Evolutionary conservation across 257 asterid species (phyloP).

Genomic region (Primulina tabacum): DNA sequence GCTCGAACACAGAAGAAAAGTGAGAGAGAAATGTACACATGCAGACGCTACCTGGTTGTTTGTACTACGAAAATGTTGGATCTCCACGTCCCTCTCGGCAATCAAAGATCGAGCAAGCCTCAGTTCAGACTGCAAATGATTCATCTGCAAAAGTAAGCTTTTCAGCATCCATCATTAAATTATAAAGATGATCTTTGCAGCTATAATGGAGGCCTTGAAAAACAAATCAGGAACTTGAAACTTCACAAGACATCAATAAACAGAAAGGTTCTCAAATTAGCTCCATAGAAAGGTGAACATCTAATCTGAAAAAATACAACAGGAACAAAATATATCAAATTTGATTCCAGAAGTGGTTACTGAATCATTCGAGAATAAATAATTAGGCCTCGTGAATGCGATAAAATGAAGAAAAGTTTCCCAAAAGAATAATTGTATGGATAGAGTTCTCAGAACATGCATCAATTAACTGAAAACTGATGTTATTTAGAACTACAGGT

Average conservation of each 20-base stretch:
- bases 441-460: not conserved
- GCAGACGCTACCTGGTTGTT: constrained; percentile 66
- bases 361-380: not conserved
- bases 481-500: not conserved
- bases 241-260: constrained; percentile 3
- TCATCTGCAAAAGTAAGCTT: constrained; percentile 60
- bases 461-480: not conserved
- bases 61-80: constrained; percentile 68
- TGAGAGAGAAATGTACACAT: not conserved
- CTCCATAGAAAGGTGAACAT: not conserved
- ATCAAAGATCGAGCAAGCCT: constrained; percentile 88
- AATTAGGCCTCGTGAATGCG: not conserved
- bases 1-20: not conserved
- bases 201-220: not conserved
- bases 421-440: not conserved
- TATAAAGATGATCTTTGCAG: not conserved
- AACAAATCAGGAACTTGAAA: constrained; percentile 7
- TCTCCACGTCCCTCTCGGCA: constrained; percentile 87
- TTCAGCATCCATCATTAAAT: constrained; percentile 11
- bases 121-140: constrained; percentile 88
- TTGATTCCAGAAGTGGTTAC: not conserved
- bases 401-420: not conserved
- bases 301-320: not conserved
- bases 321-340: constrained; percentile 3
- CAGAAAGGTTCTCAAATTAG: not conserved